Base-by-base conservation (phyloP, 768 basidiomycete genomes). In the Amanita subjunquillea region DNA sequence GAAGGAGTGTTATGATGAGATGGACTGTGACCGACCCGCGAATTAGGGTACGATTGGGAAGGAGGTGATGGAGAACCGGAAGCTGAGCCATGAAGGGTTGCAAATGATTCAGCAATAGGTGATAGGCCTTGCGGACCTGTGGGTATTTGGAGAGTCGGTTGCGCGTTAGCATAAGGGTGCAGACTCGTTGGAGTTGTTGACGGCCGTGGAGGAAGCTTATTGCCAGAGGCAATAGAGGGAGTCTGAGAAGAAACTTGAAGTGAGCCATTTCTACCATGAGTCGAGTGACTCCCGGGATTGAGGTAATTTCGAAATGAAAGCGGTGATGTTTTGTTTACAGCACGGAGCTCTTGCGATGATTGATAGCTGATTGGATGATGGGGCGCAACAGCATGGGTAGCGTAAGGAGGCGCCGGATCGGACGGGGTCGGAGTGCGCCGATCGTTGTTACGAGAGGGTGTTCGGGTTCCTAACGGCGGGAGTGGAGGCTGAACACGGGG, bases 91-190 rank as follows among this genome's bases (percentile, higher is more conserved):
- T 63, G 62, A 40, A 68, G 63, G 9, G 66, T 59, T 45, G 65
- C 65, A 62, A 83, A 87, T 1, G 77, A 67, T 62, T 91, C 87
- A 23, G 80, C 73, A 50, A 91, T 87, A 0, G 87, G 88, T 1
- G 88, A 89, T 44, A 91, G 74, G 30, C 73, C 59, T 49, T 67
- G 71, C 29, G 60, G 65, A 40, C 56, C 52, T 20, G 64, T 41
- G 2, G 70, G 65, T 5, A 68, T 63, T 46, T 73, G 69, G 13
- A 73, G 60, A 44, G 67, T 64, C 4, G 78, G 63, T 60, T 79
- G 78, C 48, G 75, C 71, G 22, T 69, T 77, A 0, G 81, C 78
- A 54, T 85, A 87, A 0, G 83, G 82, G 59, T 87, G 85, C 6
- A 65, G 61, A 34, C 65, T 68, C 10, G 72, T 70, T 17, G 49